Base-by-base conservation (phyloP, 768 basidiomycete species). In the Dentipellis fragilis region DNA sequence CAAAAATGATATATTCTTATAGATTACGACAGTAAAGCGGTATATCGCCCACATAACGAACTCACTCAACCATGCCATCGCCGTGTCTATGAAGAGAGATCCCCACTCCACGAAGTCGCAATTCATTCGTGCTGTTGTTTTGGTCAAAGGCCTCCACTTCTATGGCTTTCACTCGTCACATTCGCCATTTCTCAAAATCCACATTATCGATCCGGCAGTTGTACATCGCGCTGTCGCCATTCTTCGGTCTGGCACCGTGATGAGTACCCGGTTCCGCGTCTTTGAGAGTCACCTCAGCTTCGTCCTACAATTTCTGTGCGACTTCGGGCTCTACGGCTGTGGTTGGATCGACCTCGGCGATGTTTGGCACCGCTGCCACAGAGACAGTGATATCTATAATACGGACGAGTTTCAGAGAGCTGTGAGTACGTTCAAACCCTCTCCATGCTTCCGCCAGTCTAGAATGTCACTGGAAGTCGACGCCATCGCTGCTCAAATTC, bases 121-220 rank as follows among this genome's bases (percentile, higher is more conserved):
- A 62, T 85, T 77, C 64, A 74, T 90, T 57, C 87, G 89, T 12
- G 84, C 84, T 21, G 78, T 96, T 40, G 66, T 91, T 49, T 75
- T 94, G 51, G 89, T 93, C 59, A 98, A 98, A 71, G 96, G 93
- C n/a, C 73, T 93, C 16, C 86, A 88, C 65, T 96, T 98, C 70
- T 98, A 98, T 69, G 94, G 96, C 9, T 98, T 93, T 67, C 87
- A 92, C 67, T 74, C 85, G 10, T 80, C 83, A 23, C 88, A 92
- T 63, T 76, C 79, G 5, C 92, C 92, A 8, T 99, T 89, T 72
- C 80, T 98, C 68, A 97, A 97, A 68, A 78, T 99, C 50, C 73
- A 82, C 61, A 68, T 93, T 46, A 74, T 75, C 45, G 83, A 95
- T 61, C 94, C 95, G 11, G 67, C 75, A 1, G 68, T 83, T 61